Evolutionary conservation across 2,329 filamentous ascomycete genomes (phyloP).

Genomic region (Tolypocladium album): DNA sequence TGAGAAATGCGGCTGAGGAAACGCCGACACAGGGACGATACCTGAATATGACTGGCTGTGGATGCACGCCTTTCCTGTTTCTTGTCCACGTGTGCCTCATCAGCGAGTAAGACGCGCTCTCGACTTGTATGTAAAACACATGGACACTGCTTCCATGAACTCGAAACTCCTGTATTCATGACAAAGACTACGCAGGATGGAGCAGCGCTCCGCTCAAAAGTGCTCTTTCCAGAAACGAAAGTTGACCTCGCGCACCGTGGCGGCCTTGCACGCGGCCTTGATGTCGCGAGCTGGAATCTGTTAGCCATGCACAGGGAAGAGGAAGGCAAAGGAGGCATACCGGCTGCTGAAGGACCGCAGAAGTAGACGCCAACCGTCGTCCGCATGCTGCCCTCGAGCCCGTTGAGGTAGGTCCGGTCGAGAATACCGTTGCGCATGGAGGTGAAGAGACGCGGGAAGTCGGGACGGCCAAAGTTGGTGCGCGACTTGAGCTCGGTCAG

Average conservation of each 20-base stretch:
- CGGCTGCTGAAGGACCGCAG: slow-evolving; percentile 72
- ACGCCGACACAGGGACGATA: too few relatives aligned
- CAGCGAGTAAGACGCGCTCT: not conserved
- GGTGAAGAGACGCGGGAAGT: slow-evolving; percentile 71
- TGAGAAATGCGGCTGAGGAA: not conserved
- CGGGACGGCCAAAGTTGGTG: slow-evolving; percentile 90
- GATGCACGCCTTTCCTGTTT: not conserved
- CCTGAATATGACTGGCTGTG: not conserved
- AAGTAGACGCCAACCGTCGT: slow-evolving; percentile 97
- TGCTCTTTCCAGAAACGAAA: slow-evolving; percentile 99
- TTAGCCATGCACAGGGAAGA: slow-evolving; percentile 17
- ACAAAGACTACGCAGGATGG: not conserved
- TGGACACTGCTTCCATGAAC: not conserved
- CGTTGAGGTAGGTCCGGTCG: slow-evolving; percentile 74
- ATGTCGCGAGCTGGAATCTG: slow-evolving; percentile 62
- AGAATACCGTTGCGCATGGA: slow-evolving; percentile 83
- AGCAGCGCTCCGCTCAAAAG: slow-evolving; percentile 32
- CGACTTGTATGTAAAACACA: not conserved
- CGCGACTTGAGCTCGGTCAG: slow-evolving; percentile 81
- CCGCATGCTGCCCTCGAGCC: slow-evolving; percentile 62
- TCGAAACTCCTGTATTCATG: not conserved
- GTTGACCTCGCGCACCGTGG: slow-evolving; percentile 66
- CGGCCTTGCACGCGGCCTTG: slow-evolving; percentile 64
- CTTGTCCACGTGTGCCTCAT: not conserved
- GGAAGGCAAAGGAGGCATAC: slow-evolving; percentile 23